Base-by-base conservation (phyloP, 306 rosid genomes). In the Dalbergia oliveri region DNA sequence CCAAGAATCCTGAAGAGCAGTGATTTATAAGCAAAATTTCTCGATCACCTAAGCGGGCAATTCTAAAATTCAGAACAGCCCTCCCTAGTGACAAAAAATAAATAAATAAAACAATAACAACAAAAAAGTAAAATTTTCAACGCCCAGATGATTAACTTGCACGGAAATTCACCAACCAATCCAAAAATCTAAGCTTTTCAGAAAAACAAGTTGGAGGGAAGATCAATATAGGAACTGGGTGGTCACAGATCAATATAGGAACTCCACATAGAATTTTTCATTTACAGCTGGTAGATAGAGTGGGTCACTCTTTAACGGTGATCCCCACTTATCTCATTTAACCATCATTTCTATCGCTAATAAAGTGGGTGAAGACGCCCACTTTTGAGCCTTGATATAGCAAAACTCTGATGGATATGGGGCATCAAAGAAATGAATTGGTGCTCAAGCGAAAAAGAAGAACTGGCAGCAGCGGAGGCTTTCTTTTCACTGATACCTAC, bases 151-250 rank as follows among this genome's bases (percentile, higher is more conserved):
- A 79, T 79, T 66, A 86, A 87, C 69, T 43, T 35, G 45, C 13
- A 79, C 8, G 69, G 58, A 85, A 79, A 19, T 49, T 68, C 34
- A 67, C 85, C 72, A 77, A 87, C 85, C 88, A 87, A 84, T 87
- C 87, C 47, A 85, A 81, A 78, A 87, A 82, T 12, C 60, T 14
- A 6, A 78, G 57, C 73, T 79, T 79, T 79, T 35, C 14, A 49
- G 14, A 8, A 16, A 21, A 84, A 77, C 77, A 84, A 88, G 61
- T 6, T 47, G 72, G 73, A 82, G 59, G 84, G 71, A 33, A 73
- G 70, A 86, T 69, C 81, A 58, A 16, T 72, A 73, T 44, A 54
- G 19, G 77, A 84, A 76, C 74, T 81, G 82, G 82, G 86, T 63
- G 50, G 67, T 81, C 73, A 73, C 79, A 70, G 75, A 75, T 54